Conservation (phyloP, 345 rosid genomes). For the Boechera divaricarpa region DNA sequence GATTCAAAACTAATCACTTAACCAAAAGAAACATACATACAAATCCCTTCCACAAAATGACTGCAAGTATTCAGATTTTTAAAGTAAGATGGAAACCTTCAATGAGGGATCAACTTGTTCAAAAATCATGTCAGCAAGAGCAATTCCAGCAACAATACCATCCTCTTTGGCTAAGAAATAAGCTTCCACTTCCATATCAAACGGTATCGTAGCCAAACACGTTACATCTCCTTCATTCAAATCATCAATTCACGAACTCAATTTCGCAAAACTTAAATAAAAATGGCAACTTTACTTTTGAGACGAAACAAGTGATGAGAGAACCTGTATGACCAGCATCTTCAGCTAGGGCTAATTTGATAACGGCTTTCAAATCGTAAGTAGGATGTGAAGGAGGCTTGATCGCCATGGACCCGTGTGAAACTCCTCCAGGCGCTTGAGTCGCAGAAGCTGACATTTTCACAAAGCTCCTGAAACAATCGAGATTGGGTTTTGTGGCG, state of each 20-base stretch:
- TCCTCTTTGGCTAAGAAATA: conserved; percentile 90
- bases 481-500: not conserved
- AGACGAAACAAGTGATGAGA: not conserved
- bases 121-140: conserved; percentile 87
- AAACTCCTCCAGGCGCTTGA: conserved; percentile 40
- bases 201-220: conserved; percentile 87
- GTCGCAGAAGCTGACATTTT: conserved; percentile 56
- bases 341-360: conserved; percentile 82
- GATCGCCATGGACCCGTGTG: conserved; percentile 48
- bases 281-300: conserved; percentile 20
- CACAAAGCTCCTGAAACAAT: conserved; percentile 48
- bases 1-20: conserved; percentile 8
- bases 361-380: conserved; percentile 74
- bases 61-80: conserved; percentile 5
- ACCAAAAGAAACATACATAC: not conserved
- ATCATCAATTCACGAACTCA: conserved; percentile 7
- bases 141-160: conserved; percentile 84
- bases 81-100: conserved; percentile 53
- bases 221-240: conserved; percentile 83
- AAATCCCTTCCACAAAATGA: not conserved
- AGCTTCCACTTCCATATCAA: conserved; percentile 89
- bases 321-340: conserved; percentile 94
- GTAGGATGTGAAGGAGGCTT: conserved; percentile 94
- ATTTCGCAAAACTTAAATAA: conserved; percentile 18
- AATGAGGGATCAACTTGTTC: conserved; percentile 84